Conservation (phyloP, 2,329 filamentous ascomycete species). For the Torrubiella hemipterigena region DNA sequence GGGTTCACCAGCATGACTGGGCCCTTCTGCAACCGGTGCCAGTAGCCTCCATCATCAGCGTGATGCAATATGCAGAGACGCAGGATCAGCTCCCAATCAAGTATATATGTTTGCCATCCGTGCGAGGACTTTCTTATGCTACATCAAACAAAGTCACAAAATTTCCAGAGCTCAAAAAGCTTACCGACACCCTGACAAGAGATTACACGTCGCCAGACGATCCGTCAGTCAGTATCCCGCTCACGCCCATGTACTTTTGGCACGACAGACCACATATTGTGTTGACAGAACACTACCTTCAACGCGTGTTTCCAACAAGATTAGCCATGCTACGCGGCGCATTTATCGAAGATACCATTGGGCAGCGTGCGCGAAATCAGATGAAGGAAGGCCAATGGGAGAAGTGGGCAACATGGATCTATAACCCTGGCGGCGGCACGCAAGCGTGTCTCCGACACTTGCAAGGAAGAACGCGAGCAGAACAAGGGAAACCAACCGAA, state of each 20-base stretch:
- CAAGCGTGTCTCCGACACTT: slow-evolving; percentile 35
- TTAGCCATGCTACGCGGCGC: slow-evolving; percentile 37
- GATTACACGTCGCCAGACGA: slow-evolving; percentile 17
- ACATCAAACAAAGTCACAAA: slow-evolving; percentile 29
- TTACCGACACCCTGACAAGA: slow-evolving; percentile 29
- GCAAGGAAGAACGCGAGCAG: slow-evolving; percentile 37
- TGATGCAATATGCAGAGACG: slow-evolving; percentile 27
- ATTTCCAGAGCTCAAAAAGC: slow-evolving; percentile 26
- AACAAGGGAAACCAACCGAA: slow-evolving; percentile 11
- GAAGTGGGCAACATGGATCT: slow-evolving; percentile 44
- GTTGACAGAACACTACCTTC: slow-evolving; percentile 34
- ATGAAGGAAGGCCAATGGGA: slow-evolving; percentile 42
- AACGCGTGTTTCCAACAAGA: slow-evolving; percentile 34
- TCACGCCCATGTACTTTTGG: slow-evolving; percentile 47
- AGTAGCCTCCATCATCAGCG: slow-evolving; percentile 26
- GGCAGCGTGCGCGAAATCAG: slow-evolving; percentile 39
- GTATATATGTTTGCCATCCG: slow-evolving; percentile 40
- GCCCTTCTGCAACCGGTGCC: slow-evolving; percentile 32
- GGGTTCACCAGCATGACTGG: slow-evolving; percentile 49
- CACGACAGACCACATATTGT: slow-evolving; percentile 46
- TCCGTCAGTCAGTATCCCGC: slow-evolving; percentile 18
- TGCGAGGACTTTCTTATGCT: slow-evolving; percentile 39
- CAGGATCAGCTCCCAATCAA: slow-evolving; percentile 25
- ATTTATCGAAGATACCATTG: slow-evolving; percentile 45
- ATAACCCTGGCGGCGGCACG: slow-evolving; percentile 34